Evolutionary conservation across 2,329 filamentous ascomycete genomes (phyloP), one percentile per base, ranked within the genome.

Genomic region (Trichoderma citrinoviride): DNA sequence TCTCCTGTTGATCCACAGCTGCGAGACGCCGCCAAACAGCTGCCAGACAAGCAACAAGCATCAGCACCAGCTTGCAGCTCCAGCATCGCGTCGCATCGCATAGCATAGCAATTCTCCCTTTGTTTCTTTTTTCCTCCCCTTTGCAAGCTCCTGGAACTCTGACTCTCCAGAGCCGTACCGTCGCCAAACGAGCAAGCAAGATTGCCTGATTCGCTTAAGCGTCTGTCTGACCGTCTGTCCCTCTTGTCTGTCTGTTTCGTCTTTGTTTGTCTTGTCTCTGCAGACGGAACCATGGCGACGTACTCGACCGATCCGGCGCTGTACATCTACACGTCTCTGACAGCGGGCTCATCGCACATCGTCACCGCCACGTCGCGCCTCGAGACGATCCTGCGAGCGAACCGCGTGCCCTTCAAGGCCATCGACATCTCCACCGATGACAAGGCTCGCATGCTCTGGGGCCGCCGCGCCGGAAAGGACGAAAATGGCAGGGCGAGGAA

Each of bases 251-350:
- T 8, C 33, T 37, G 33, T 12, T 37, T 37, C 3, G 12, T 12
- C 3, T 14, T 37, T 14, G 33, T 37, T 37, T 37, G 33, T 5
- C 7, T 37, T 37, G 33, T 37, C 33, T 29, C 27, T 29, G 10
- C 33, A 37, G 33, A n/a, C 33, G 33, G 33, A 37, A 72, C 67
- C 67, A 78, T 78, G 73, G 75, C 76, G 53, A 78, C 81, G 61
- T 84, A 81, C 74, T 81, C 81, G 69, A 83, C 81, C 70, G 89
- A 92, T 76, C 85, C 89, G 55, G 83, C 89, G 29, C 87, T 99
- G 68, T 99, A 95, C 81, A 90, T 99, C 72, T 97, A 96, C 81
- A 98, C 95, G 67, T 98, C 94, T 61, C 85, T 99, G 64, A 98
- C 95, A 21, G 92, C 95, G 66, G 95, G 95, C 69, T 97, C 93